Evolutionary conservation across 768 basidiomycete genomes (phyloP), one percentile per base, ranked within the genome.

Genomic region (Agrocybe pediades): DNA sequence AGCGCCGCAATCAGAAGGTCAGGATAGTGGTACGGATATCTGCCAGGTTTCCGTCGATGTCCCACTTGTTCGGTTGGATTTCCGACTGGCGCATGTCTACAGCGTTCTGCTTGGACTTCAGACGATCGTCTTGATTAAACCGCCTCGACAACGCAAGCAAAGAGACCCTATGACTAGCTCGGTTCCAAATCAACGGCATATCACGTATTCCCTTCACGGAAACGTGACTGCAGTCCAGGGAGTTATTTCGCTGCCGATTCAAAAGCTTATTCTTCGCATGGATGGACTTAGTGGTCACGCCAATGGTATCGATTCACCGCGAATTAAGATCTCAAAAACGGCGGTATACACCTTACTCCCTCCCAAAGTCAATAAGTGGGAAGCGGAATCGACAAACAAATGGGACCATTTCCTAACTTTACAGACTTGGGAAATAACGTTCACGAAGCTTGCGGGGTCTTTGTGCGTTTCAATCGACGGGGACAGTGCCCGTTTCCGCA

Each of bases 401-500:
- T 95, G 92, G 92, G 90, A 90, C 54, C 91, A 94, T 64, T 71
- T 96, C 4, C 68, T 79, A 5, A 78, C 79, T 7, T 62, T 95
- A 2, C 79, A 81, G 51, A 72, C 74, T 41, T 82, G 86, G 75
- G 71, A 73, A 51, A 59, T 72, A 11, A 76, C 67, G 21, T 69
- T 72, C 56, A 65, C 66, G 44, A 68, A 57, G 19, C 62, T 70
- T 29, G 62, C 62, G 13, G 67, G 61, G n/a, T 71, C 75, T 4
- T 50, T 63, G 17, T 63, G 70, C 8, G 69, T 95, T 49, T 63
- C 71, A 5, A 66, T 90, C 46, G 71, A 79, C 21, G 84, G 81
- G 17, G 84, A 90, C 29, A 86, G 84, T 46, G 78, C 83, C 1
- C 84, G 84, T 20, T 62, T 97, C n/a, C 84, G 85, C 17, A 86